Percentiles rank a stretch among this genome's conserved stretches.
phyloP scores from a whole-genome alignment of 139 green algal species.

The Edaphochlamys debaryana region DNA sequence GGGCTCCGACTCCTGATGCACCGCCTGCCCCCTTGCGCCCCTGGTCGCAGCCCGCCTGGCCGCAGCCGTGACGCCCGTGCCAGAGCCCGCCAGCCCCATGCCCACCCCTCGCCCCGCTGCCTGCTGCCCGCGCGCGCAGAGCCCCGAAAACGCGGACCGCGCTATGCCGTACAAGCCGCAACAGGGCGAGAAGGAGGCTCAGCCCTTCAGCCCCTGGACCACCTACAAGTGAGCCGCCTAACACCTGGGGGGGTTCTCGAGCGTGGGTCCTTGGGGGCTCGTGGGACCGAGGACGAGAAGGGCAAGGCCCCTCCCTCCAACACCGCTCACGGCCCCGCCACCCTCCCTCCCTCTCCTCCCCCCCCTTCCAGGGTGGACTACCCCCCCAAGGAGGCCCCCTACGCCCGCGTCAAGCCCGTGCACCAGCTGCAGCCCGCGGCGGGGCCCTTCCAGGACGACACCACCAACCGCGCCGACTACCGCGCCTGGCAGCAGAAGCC shows the following conservation, averaged over 20 bases:
- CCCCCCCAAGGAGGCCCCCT: constrained; percentile 37
- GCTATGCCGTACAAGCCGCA: neutral
- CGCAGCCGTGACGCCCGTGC: too few relatives aligned
- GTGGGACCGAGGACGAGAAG: too few relatives aligned
- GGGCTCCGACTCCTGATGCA: too few relatives aligned
- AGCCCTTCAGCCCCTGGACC: constrained; percentile 31
- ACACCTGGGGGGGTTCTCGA: too few relatives aligned
- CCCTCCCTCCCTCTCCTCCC: neutral
- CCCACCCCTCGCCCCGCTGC: too few relatives aligned
- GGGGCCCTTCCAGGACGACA: constrained; percentile 22
- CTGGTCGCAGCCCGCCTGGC: too few relatives aligned
- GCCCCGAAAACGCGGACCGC: neutral
- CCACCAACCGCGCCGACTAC: constrained; percentile 22
- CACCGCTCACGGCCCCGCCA: too few relatives aligned
- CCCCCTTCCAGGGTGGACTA: constrained; percentile 19
- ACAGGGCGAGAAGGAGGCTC: constrained; percentile 7
- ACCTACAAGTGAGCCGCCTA: constrained; percentile 44
- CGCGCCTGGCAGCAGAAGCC: constrained; percentile 17
- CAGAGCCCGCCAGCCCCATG: too few relatives aligned
- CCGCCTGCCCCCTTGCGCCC: too few relatives aligned
- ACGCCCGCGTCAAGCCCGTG: constrained; percentile 4
- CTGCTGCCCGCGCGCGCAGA: too few relatives aligned
- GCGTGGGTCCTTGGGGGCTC: too few relatives aligned
- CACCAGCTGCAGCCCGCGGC: neutral
- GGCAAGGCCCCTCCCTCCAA: too few relatives aligned